Conservation (phyloP, 2,329 filamentous ascomycete genomes). For the Hymenoscyphus linearis region DNA sequence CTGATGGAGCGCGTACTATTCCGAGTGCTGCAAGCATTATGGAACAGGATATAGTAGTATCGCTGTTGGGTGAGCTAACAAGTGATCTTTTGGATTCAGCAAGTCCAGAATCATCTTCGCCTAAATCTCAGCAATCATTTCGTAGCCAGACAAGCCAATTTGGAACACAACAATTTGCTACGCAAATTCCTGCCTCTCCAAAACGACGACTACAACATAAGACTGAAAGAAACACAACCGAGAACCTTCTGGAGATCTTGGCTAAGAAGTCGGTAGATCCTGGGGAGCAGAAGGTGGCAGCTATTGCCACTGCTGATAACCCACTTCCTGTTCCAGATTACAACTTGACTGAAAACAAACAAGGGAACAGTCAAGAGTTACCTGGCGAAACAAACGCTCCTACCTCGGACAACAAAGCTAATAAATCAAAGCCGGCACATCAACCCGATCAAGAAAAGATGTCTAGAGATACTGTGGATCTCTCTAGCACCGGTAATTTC, state of each 20-base stretch:
- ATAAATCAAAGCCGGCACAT: neutral
- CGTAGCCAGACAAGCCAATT: neutral
- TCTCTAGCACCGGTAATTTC: slow-evolving; percentile 14
- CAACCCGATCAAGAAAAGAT: slow-evolving; percentile 7
- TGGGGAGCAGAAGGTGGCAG: neutral
- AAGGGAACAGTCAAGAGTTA: slow-evolving; percentile 22
- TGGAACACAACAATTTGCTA: neutral
- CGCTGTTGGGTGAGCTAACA: neutral
- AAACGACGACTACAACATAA: neutral
- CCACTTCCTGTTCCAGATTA: neutral
- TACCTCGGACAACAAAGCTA: neutral
- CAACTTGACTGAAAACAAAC: slow-evolving; percentile 18
- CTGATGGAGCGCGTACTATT: slow-evolving; percentile 26
- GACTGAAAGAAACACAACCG: neutral
- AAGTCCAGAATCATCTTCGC: neutral
- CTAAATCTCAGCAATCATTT: neutral
- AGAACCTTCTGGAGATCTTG: neutral
- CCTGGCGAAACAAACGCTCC: neutral
- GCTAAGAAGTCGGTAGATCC: neutral
- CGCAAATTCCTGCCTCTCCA: neutral
- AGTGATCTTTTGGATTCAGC: neutral
- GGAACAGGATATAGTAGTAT: neutral
- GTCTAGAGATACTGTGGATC: neutral
- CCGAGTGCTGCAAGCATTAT: slow-evolving; percentile 24
- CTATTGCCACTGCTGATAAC: neutral